Percentiles rank a stretch among this genome's conserved stretches.
phyloP scores from a whole-genome alignment of 371 early-diverging fungal genomes.

The Lichtheimia ornata region DNA sequence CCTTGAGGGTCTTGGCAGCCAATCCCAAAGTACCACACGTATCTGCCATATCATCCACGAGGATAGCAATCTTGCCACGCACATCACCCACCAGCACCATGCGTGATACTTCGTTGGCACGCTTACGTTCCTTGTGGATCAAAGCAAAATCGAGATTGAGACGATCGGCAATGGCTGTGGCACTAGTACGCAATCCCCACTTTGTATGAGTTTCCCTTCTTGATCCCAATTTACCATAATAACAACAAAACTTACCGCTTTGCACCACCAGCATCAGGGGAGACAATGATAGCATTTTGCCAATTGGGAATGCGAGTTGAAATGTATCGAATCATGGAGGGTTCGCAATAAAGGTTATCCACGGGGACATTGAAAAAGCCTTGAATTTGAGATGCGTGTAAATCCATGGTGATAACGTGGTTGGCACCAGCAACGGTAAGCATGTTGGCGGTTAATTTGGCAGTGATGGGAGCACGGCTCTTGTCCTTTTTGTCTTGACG shows the following conservation, averaged over 20 bases:
- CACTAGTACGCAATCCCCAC: constrained; percentile 46
- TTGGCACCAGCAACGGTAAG: constrained; percentile 93
- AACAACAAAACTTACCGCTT: constrained; percentile 71
- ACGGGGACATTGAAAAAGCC: constrained; percentile 99
- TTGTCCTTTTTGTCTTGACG: constrained; percentile 97
- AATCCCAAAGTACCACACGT: constrained; percentile 94
- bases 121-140: constrained; percentile 97
- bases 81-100: constrained; percentile 98
- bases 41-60: constrained; percentile 98
- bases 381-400: constrained; percentile 96
- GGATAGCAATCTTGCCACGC: constrained; percentile 83
- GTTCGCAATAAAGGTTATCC: constrained; percentile 95
- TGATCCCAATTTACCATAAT: background rate
- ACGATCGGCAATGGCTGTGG: constrained; percentile 94
- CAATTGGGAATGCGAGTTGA: constrained; percentile 81
- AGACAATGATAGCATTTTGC: constrained; percentile 88
- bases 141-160: constrained; percentile 96
- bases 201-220: background rate
- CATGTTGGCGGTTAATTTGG: constrained; percentile 95
- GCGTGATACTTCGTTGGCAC: constrained; percentile 92
- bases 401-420: constrained; percentile 98
- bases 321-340: constrained; percentile 90
- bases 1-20: constrained; percentile 90
- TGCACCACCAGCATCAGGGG: constrained; percentile 98
- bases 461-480: constrained; percentile 91